phyloP scores from a whole-genome alignment of 805 yeast species.

The Saccharomycopsis babjevae region DNA sequence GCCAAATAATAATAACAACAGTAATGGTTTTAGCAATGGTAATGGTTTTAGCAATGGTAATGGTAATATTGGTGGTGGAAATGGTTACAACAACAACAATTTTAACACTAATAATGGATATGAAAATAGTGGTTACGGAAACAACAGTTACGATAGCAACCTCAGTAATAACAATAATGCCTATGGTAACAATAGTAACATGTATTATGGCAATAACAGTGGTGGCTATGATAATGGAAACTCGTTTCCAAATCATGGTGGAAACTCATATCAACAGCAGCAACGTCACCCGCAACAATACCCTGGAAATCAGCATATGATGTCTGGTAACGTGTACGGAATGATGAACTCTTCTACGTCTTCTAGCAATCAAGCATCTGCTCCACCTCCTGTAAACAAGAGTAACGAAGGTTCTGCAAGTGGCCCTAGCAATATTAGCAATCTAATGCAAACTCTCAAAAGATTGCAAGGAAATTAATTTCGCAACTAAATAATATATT shows the following conservation, averaged over 20 bases:
- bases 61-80: conserved; percentile 15
- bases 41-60: neutral
- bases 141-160: conserved; percentile 19
- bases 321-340: neutral
- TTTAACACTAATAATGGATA: conserved; percentile 11
- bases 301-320: neutral
- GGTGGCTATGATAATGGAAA: conserved; percentile 12
- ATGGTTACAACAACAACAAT: conserved; percentile 16
- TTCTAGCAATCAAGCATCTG: neutral
- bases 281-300: conserved; percentile 1
- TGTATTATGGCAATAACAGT: conserved; percentile 10
- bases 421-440: conserved; percentile 15
- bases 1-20: conserved; percentile 22
- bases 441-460: conserved; percentile 17
- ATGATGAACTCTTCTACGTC: neutral
- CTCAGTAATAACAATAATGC: conserved; percentile 10
- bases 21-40: conserved; percentile 8
- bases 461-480: conserved; percentile 14
- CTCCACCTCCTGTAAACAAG: conserved; percentile 3
- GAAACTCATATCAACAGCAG: conserved; percentile 12
- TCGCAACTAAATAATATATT: neutral
- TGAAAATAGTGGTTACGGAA: conserved; percentile 14
- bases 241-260: conserved; percentile 13
- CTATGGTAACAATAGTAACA: neutral
- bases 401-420: conserved; percentile 2